These are phyloP conservation scores for Colletotrichum echinochloae DNA, from an alignment of 2,329 filamentous ascomycete genomes.

Conservation along the genomic window DNA sequence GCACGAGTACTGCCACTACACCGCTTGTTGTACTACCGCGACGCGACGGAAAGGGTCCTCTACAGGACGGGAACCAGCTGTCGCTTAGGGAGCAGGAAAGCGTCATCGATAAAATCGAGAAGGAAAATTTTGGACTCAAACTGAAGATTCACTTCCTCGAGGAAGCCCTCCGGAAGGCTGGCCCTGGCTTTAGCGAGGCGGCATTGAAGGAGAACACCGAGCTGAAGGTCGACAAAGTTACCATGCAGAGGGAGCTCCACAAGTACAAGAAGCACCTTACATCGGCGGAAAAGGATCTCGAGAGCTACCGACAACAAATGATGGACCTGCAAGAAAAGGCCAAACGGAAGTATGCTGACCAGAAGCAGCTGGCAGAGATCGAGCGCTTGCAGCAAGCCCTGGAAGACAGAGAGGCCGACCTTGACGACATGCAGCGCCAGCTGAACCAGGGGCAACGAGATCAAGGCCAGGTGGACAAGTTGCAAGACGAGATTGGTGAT, in stretches of 20 bases:
- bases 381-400: slow-evolving; percentile 68
- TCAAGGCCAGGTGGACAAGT: slow-evolving; percentile 70
- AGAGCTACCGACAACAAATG: slow-evolving; percentile 84
- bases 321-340: slow-evolving; percentile 85
- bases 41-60: slow-evolving; percentile 72
- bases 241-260: slow-evolving; percentile 87
- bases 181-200: slow-evolving; percentile 88
- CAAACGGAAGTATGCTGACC: slow-evolving; percentile 79
- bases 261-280: slow-evolving; percentile 87
- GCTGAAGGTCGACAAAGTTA: slow-evolving; percentile 91
- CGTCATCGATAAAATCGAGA: slow-evolving; percentile 94
- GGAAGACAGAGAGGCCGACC: slow-evolving; percentile 69
- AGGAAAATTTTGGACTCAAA: slow-evolving; percentile 97
- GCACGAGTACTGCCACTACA: slow-evolving; percentile 85
- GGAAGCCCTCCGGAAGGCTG: slow-evolving; percentile 86
- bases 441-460: slow-evolving; percentile 68
- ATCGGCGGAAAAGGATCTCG: slow-evolving; percentile 86
- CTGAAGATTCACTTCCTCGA: slow-evolving; percentile 97
- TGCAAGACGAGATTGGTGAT: slow-evolving; percentile 81
- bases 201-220: slow-evolving; percentile 96
- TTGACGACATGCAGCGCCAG: slow-evolving; percentile 70
- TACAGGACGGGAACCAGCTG: slow-evolving; percentile 89
- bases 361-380: slow-evolving; percentile 72
- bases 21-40: slow-evolving; percentile 79
- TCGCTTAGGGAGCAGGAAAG: slow-evolving; percentile 95